Evolutionary conservation across 352 stramenopile genomes (phyloP), one percentile per base, ranked within the genome.

Genomic region (Pythium biforme): DNA sequence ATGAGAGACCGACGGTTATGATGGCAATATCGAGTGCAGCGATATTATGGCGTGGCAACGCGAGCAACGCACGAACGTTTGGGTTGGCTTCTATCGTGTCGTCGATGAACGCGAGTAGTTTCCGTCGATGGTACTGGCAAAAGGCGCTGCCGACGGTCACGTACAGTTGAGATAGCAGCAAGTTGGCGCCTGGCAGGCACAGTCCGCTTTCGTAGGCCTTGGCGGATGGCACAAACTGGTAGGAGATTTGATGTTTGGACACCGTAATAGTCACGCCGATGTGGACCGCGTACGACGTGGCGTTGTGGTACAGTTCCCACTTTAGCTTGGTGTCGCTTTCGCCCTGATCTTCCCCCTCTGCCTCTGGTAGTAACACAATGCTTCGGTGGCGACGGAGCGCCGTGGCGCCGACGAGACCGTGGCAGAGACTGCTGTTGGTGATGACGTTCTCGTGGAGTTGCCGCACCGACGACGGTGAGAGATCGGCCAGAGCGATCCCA

Each of bases 401-500:
- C 7, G 29, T n/a, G 25, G 52, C 11, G 8, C 4, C 6, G 7
- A 22, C 8, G 1, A 62, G 10, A 0, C 20, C 33, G 22, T 34
- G 10, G 19, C 55, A 62, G 2, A 55, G 23, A 15, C 31, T 40
- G 3, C 46, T 31, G 8, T 48, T 37, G 1, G 22, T 1, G 22
- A 39, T 2, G 3, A 27, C 8, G 26, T 56, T 63, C 2, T 14
- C 17, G n/a, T 63, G 46, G 31, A 63, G 4, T 14, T 19, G 47
- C 4, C 25, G 17, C 17, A 91, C 76, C 15, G 58, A 70, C 5
- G 60, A 17, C 1, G 74, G 54, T 0, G 69, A 73, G 23, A 88
- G 29, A 31, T 91, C 79, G 3, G 77, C 77, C 7, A 86, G 54
- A 5, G 79, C 83, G 1, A 79, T 39, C 6, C 76, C 26, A 3